phyloP scores from a whole-genome alignment of 495 filamentous ascomycete species.

The Penicillium coffeae region DNA sequence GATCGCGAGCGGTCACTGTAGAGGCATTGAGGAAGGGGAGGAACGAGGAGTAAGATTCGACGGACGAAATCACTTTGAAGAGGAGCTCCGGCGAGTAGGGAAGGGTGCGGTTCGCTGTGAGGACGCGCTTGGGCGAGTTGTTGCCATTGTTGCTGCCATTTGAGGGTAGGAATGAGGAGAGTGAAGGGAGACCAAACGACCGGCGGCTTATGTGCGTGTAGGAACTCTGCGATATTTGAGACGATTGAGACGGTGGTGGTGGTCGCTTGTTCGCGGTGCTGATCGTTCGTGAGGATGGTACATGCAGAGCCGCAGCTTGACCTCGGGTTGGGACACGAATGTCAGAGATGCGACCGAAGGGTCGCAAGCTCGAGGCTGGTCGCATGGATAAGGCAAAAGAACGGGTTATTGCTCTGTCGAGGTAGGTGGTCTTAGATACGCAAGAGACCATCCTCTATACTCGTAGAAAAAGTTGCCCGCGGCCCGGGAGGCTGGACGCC shows the following conservation, averaged over 20 bases:
- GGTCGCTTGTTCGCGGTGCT: constrained; percentile 9
- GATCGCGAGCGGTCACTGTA: constrained; percentile 61
- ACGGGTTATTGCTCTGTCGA: not conserved
- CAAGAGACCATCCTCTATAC: too few species aligned
- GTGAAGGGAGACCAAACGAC: constrained; percentile 28
- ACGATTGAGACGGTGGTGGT: constrained; percentile 1
- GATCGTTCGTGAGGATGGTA: constrained; percentile 8
- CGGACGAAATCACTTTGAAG: constrained; percentile 79
- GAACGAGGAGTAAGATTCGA: constrained; percentile 75
- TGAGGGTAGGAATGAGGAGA: constrained; percentile 34
- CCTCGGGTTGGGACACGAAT: not conserved
- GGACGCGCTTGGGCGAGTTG: constrained; percentile 38
- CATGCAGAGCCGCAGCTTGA: not conserved
- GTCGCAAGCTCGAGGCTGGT: constrained; percentile 10
- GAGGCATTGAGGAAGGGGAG: constrained; percentile 79
- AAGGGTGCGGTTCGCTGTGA: constrained; percentile 73
- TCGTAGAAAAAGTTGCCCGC: not conserved
- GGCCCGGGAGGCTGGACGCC: not conserved
- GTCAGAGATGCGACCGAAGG: constrained; percentile 8
- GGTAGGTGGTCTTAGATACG: not conserved
- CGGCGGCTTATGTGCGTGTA: constrained; percentile 6
- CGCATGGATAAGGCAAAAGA: constrained; percentile 14
- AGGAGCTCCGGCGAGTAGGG: constrained; percentile 67
- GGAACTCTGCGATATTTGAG: constrained; percentile 5
- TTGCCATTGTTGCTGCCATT: constrained; percentile 21